Evolutionary conservation across 108 stramenopile species (phyloP), one percentile per base, ranked within the genome.

Genomic region (Conticribra weissflogii): DNA sequence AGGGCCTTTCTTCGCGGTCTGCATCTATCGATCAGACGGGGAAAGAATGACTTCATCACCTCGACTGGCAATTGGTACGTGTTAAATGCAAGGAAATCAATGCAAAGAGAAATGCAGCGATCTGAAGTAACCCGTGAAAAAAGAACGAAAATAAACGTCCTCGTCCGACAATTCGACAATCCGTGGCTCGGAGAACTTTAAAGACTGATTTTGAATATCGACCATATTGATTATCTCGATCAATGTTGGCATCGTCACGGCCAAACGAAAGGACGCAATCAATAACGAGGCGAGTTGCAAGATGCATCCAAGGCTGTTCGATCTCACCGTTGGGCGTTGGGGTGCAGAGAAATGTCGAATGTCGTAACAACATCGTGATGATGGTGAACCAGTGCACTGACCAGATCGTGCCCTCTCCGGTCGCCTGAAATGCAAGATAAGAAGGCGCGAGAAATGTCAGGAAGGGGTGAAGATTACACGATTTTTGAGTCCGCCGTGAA

Each of bases 11-110:
- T 65, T 76, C 45, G 66, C 59, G 74, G 51, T 90, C 92, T 70
- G 76, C 92, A 90, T 86, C 54, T 90, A 86, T 93, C 92, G 89
- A 86, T 90, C 76, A 88, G 92, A 93, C 89, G 89, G 89, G 92
- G 89, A 90, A 93, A 90, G 89, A 93, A 90, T 90, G 81, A 83
- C 72, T 90, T 78, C 81, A 87, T 90, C 89, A 90, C 74, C 61
- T 93, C 88, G 88, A 60, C 32, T 32, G 45, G n/a, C 23, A 23
- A 61, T 14, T n/a, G n/a, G n/a, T n/a, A n/a, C n/a, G n/a, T n/a
- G n/a, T n/a, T n/a, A n/a, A n/a, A n/a, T n/a, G n/a, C n/a, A n/a
- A n/a, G n/a, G n/a, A n/a, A n/a, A n/a, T n/a, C n/a, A n/a, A n/a
- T n/a, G n/a, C n/a, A n/a, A n/a, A n/a, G n/a, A n/a, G n/a, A n/a